A percentile compares a stretch with the other conserved stretches of the same genome.
These are phyloP conservation scores for Zostera marina DNA, from an alignment of 116 monocot genomes.

Conservation along the genomic window DNA sequence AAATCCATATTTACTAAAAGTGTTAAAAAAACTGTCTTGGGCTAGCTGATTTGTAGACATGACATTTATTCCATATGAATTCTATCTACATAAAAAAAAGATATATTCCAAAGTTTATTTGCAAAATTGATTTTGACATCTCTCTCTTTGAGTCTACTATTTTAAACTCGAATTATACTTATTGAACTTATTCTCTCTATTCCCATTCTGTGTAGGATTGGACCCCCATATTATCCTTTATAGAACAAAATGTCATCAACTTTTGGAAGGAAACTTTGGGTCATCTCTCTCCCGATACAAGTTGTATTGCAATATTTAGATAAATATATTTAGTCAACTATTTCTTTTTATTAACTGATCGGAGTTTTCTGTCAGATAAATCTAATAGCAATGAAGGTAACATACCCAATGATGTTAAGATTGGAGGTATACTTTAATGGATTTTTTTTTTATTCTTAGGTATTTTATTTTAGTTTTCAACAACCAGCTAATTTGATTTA, in stretches of 20 bases:
- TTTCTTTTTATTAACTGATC: background rate
- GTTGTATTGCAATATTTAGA: background rate
- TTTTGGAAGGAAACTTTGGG: conserved; percentile 31
- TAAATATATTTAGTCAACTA: background rate
- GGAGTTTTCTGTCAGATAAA: background rate
- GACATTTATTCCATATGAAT: background rate
- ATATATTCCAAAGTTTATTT: background rate
- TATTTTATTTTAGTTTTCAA: background rate
- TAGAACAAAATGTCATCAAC: conserved; percentile 42
- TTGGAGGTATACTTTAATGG: background rate
- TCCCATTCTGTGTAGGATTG: conserved; percentile 50
- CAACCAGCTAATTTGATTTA: background rate
- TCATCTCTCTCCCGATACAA: conserved; percentile 19
- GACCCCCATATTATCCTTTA: conserved; percentile 40
- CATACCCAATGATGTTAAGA: background rate
- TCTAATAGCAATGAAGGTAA: background rate
- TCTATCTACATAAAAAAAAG: background rate
- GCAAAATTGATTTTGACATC: no score
- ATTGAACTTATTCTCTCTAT: no score
- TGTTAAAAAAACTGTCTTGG: no score
- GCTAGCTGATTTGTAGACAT: no score
- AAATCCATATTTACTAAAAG: background rate
- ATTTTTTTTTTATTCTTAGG: background rate
- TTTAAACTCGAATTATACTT: no score
- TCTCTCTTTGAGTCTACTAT: no score